These are phyloP conservation scores for Neoscytalidium dimidiatum DNA, from an alignment of 2,329 filamentous ascomycete genomes.

Conservation along the genomic window DNA sequence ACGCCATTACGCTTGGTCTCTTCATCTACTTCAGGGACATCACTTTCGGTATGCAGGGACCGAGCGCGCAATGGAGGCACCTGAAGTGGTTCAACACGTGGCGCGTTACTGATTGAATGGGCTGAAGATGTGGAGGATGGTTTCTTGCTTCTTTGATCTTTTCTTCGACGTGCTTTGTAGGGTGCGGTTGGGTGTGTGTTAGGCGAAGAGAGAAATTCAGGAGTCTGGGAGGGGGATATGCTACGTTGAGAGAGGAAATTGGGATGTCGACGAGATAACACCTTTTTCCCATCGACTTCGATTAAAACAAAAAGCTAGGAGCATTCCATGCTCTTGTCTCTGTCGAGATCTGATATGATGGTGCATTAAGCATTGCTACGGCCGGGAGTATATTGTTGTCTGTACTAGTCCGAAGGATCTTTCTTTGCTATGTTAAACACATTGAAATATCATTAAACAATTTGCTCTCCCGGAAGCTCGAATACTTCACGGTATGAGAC, in stretches of 20 bases:
- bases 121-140: background rate
- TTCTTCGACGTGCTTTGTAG: background rate
- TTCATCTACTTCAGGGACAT: conserved; percentile 92
- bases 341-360: background rate
- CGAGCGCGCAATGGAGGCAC: conserved; percentile 81
- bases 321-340: background rate
- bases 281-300: background rate
- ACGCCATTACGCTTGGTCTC: conserved; percentile 72
- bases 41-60: conserved; percentile 92
- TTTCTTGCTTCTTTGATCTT: conserved; percentile 1
- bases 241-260: too few relatives aligned
- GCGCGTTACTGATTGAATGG: conserved; percentile 70
- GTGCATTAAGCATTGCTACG: conserved; percentile 4
- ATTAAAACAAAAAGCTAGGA: background rate
- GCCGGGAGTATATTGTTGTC: conserved; percentile 11
- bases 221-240: background rate
- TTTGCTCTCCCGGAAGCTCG: background rate
- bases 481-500: background rate
- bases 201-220: background rate
- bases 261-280: background rate
- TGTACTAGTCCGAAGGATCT: conserved; percentile 5
- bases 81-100: conserved; percentile 92
- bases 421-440: background rate
- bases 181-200: background rate
- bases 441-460: background rate